phyloP scores from a whole-genome alignment of 768 basidiomycete genomes.

The Russula ochroleuca region DNA sequence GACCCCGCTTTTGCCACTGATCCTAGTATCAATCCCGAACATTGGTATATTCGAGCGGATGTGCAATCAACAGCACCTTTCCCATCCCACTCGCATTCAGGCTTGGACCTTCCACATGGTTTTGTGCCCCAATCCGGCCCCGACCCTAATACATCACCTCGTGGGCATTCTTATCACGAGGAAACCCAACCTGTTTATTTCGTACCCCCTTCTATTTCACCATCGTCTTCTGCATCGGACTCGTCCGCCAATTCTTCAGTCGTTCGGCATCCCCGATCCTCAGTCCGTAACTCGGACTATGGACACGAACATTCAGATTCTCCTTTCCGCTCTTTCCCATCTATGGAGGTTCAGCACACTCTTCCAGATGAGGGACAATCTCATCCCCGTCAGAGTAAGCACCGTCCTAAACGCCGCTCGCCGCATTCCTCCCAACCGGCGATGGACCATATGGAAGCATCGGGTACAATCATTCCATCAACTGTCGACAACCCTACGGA shows the following conservation, averaged over 20 bases:
- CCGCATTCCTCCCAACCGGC: background rate
- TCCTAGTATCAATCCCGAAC: slow-evolving; percentile 34
- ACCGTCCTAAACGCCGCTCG: slow-evolving; percentile 15
- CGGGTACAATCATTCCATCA: background rate
- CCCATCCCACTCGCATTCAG: slow-evolving; percentile 12
- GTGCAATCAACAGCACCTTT: background rate
- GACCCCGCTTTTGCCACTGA: slow-evolving; percentile 38
- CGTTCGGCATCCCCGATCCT: background rate
- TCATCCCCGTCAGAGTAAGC: slow-evolving; percentile 7
- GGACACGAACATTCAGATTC: slow-evolving; percentile 2
- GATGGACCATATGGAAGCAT: background rate
- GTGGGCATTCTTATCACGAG: slow-evolving; percentile 17
- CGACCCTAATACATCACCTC: background rate
- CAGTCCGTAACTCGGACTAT: slow-evolving; percentile 6
- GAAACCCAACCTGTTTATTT: slow-evolving; percentile 11
- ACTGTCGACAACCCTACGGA: background rate
- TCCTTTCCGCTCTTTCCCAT: slow-evolving; percentile 1
- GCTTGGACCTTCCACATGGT: slow-evolving; percentile 16
- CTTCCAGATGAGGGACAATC: slow-evolving; percentile 4
- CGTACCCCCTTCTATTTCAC: slow-evolving; percentile 6
- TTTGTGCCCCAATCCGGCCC: slow-evolving; percentile 18
- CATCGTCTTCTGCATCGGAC: slow-evolving; percentile 19
- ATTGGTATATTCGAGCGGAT: slow-evolving; percentile 15
- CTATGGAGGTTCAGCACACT: background rate
- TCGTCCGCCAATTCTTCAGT: slow-evolving; percentile 3